These are phyloP conservation scores for Penicillium silybi DNA, from an alignment of 495 filamentous ascomycete species.

Conservation along the genomic window DNA sequence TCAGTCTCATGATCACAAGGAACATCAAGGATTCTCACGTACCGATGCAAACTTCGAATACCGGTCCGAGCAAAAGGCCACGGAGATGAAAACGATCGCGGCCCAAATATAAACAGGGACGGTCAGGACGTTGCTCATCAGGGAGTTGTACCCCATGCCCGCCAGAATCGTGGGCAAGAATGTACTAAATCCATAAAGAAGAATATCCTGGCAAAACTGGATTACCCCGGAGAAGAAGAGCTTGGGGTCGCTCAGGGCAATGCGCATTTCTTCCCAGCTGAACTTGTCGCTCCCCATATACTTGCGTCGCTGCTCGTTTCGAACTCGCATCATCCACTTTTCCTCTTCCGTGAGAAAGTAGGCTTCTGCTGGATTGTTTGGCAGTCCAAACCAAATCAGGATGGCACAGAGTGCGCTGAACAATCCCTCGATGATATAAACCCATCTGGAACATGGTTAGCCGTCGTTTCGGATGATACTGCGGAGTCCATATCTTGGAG, in stretches of 20 bases:
- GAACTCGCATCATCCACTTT: conserved; percentile 47
- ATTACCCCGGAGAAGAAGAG: conserved; percentile 40
- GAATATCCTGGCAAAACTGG: conserved; percentile 53
- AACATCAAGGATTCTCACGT: neutral
- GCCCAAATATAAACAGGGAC: conserved; percentile 44
- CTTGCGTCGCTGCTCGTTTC: conserved; percentile 35
- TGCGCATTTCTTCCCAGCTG: conserved; percentile 48
- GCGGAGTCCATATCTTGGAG: neutral
- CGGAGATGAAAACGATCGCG: conserved; percentile 38
- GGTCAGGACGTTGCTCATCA: conserved; percentile 45
- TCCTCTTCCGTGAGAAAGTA: conserved; percentile 51
- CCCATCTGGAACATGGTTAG: conserved; percentile 27
- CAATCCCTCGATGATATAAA: conserved; percentile 54
- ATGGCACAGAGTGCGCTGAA: conserved; percentile 47
- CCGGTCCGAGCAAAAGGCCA: conserved; percentile 39
- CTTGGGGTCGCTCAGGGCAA: conserved; percentile 39
- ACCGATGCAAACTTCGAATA: conserved; percentile 36
- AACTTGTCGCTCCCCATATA: conserved; percentile 50
- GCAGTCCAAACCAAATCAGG: conserved; percentile 52
- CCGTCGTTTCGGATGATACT: neutral
- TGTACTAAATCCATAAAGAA: conserved; percentile 57
- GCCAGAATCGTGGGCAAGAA: conserved; percentile 56
- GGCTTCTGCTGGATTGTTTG: conserved; percentile 52
- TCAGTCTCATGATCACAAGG: conserved; percentile 1
- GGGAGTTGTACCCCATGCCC: conserved; percentile 46